phyloP scores from a whole-genome alignment of 805 yeast genomes.

The Ogataea sp. region DNA sequence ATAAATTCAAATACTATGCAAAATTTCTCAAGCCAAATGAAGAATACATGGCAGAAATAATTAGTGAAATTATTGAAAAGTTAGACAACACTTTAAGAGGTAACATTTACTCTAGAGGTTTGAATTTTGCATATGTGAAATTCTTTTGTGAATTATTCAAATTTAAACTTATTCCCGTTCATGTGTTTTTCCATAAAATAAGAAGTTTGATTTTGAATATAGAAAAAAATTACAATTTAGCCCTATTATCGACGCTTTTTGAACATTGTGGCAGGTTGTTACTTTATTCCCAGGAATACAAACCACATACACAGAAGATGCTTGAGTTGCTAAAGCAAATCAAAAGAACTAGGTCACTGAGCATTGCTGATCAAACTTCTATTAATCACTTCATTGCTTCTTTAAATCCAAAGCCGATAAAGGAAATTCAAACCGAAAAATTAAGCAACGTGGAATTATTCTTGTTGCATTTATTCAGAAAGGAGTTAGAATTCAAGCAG shows the following conservation, averaged over 20 bases:
- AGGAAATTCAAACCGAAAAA: constrained; percentile 19
- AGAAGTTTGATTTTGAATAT: constrained; percentile 47
- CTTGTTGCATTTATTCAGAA: constrained; percentile 40
- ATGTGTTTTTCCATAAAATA: constrained; percentile 65
- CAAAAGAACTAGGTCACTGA: constrained; percentile 39
- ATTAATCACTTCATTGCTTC: constrained; percentile 47
- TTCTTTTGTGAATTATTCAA: constrained; percentile 72
- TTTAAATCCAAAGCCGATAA: constrained; percentile 47
- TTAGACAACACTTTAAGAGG: constrained; percentile 55
- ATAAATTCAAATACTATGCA: constrained; percentile 43
- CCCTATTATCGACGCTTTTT: constrained; percentile 58
- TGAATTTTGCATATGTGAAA: constrained; percentile 48
- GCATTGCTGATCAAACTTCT: constrained; percentile 48
- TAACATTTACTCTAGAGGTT: constrained; percentile 41
- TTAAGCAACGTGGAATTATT: constrained; percentile 39
- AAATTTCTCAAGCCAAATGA: constrained; percentile 62
- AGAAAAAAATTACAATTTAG: constrained; percentile 52
- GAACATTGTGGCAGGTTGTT: constrained; percentile 68
- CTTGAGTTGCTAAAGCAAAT: constrained; percentile 44
- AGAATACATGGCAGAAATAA: constrained; percentile 38
- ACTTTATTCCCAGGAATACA: constrained; percentile 47
- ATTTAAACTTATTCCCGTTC: constrained; percentile 65
- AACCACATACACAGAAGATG: constrained; percentile 54
- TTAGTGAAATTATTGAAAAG: constrained; percentile 41
- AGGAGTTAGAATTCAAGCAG: constrained; percentile 36